These are phyloP conservation scores for Annulohypoxylon bovei DNA, from an alignment of 495 filamentous ascomycete genomes.

Conservation along the genomic window DNA sequence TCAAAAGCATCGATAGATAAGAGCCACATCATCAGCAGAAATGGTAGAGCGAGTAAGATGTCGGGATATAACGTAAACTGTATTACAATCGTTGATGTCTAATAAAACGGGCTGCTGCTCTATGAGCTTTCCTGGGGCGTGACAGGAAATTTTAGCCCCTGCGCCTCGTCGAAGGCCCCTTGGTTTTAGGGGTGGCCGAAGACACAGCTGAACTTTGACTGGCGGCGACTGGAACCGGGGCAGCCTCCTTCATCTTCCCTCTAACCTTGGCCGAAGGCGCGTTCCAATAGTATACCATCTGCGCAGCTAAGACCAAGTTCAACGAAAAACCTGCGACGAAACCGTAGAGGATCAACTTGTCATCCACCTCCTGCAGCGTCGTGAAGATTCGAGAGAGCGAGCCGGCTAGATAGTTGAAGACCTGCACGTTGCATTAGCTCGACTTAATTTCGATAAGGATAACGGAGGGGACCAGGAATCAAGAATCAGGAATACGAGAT, in stretches of 20 bases:
- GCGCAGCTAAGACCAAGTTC: constrained; percentile 84
- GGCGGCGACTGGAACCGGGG: constrained; percentile 26
- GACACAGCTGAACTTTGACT: constrained; percentile 43
- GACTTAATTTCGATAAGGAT: neutral
- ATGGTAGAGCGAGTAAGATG: constrained; percentile 27
- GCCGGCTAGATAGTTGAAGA: constrained; percentile 96
- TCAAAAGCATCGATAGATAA: constrained; percentile 32
- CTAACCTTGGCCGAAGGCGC: constrained; percentile 64
- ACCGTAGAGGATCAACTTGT: constrained; percentile 92
- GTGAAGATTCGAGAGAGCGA: constrained; percentile 95
- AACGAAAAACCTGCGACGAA: constrained; percentile 89
- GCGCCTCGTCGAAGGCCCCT: constrained; percentile 64
- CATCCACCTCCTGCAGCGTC: constrained; percentile 93
- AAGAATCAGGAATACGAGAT: neutral
- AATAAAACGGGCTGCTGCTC: constrained; percentile 18
- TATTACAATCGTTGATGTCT: constrained; percentile 30
- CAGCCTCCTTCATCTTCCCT: constrained; percentile 58
- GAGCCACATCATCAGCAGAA: constrained; percentile 16
- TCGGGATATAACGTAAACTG: constrained; percentile 19
- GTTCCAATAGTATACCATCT: constrained; percentile 99
- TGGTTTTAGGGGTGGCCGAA: constrained; percentile 55
- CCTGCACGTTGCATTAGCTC: constrained; percentile 61
- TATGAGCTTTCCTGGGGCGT: constrained; percentile 3
- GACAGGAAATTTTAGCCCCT: constrained; percentile 52
- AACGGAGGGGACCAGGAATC: neutral